Evolutionary conservation across 345 rosid species (phyloP).

Genomic region (Moricandia arvensis): DNA sequence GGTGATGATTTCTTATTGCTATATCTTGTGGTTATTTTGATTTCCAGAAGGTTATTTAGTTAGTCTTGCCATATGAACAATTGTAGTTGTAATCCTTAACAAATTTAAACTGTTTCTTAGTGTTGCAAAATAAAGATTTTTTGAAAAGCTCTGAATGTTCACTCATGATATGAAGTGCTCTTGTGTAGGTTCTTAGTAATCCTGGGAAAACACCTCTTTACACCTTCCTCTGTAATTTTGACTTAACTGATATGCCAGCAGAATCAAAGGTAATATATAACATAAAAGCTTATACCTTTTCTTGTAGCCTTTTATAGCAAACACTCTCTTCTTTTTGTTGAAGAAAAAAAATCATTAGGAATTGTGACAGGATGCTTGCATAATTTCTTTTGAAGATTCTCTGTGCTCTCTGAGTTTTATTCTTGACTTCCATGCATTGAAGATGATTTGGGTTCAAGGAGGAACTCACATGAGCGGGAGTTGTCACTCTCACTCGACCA

Average conservation of each 20-base stretch:
- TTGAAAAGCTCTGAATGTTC: conserved; percentile 3
- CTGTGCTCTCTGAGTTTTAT: no score
- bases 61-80: conserved; percentile 25
- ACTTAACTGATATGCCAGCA: conserved; percentile 89
- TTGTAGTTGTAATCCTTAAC: not conserved
- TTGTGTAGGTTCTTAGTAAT: conserved; percentile 81
- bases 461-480: no score
- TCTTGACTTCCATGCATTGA: no score
- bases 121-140: not conserved
- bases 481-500: no score
- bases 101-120: not conserved
- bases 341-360: not conserved
- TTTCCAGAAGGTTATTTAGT: no score
- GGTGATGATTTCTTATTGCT: no score
- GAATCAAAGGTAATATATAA: conserved; percentile 44
- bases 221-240: conserved; percentile 88
- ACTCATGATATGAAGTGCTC: conserved; percentile 18
- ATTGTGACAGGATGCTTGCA: not conserved
- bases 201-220: conserved; percentile 95
- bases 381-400: no score
- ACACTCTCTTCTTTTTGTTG: not conserved
- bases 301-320: not conserved
- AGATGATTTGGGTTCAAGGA: no score
- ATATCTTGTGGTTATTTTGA: no score
- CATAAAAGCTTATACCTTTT: not conserved